phyloP scores from a whole-genome alignment of 2,329 filamentous ascomycete species.

The Cladosporium oxysporum region DNA sequence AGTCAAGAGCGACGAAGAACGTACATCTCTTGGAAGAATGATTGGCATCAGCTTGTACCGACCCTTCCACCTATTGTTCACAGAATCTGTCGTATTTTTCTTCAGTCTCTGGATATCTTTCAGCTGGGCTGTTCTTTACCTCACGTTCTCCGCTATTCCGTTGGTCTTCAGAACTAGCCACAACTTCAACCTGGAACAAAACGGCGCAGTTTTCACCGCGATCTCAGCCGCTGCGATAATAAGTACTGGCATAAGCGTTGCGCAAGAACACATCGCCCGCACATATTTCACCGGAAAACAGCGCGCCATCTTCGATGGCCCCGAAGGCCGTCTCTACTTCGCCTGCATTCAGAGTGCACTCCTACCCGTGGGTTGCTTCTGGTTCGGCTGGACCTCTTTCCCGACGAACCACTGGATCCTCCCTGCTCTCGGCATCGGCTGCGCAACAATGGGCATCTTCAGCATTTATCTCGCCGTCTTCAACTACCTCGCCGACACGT shows the following conservation, averaged over 20 bases:
- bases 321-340: constrained; percentile 82
- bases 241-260: constrained; percentile 67
- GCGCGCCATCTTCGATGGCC: constrained; percentile 49
- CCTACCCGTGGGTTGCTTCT: constrained; percentile 77
- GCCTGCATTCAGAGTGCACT: constrained; percentile 73
- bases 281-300: constrained; percentile 27
- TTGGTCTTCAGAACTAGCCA: constrained; percentile 72
- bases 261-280: constrained; percentile 30
- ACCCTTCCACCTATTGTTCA: constrained; percentile 75
- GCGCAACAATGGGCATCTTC: constrained; percentile 84
- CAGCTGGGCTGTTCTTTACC: constrained; percentile 84
- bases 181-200: constrained; percentile 66
- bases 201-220: constrained; percentile 71
- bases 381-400: constrained; percentile 73
- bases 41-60: constrained; percentile 72
- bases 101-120: constrained; percentile 91
- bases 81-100: constrained; percentile 77
- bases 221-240: constrained; percentile 68
- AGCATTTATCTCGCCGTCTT: constrained; percentile 85
- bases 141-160: constrained; percentile 79
- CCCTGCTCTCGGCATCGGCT: constrained; percentile 67
- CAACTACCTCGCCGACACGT: constrained; percentile 89
- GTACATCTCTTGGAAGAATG: constrained; percentile 67
- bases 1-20: constrained; percentile 75
- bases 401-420: constrained; percentile 69